Percentiles rank a stretch among this genome's conserved stretches.
phyloP scores from a whole-genome alignment of 345 rosid species.

The Corchorus olitorius region DNA sequence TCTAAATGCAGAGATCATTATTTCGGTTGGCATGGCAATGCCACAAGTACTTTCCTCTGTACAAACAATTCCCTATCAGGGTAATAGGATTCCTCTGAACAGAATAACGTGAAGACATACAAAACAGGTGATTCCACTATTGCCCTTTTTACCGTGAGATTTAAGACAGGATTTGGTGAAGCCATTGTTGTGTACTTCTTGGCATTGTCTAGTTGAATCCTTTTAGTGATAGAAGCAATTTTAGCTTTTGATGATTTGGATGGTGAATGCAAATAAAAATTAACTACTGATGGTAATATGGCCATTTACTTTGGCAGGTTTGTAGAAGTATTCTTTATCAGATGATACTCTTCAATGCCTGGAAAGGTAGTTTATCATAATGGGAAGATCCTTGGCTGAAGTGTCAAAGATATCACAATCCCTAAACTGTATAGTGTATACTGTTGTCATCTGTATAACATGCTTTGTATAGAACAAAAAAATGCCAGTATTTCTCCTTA shows the following conservation, averaged over 20 bases:
- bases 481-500: neutral
- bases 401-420: neutral
- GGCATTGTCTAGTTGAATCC: neutral
- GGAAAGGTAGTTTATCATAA: neutral
- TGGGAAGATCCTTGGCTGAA: neutral
- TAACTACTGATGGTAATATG: neutral
- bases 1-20: conserved; percentile 66
- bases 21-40: conserved; percentile 91
- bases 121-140: neutral
- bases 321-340: neutral
- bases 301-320: neutral
- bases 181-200: too few species aligned
- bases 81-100: conserved; percentile 54
- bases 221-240: neutral
- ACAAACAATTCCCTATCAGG: conserved; percentile 51
- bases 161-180: neutral
- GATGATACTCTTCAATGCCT: neutral
- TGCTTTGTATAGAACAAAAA: neutral
- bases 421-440: neutral
- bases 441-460: neutral
- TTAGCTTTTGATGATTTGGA: neutral
- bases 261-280: neutral
- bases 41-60: conserved; percentile 68
- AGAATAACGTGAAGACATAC: conserved; percentile 36
- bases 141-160: neutral